Evolutionary conservation across 2,329 filamentous ascomycete genomes (phyloP).

Genomic region (Pezizomycotina sp.): DNA sequence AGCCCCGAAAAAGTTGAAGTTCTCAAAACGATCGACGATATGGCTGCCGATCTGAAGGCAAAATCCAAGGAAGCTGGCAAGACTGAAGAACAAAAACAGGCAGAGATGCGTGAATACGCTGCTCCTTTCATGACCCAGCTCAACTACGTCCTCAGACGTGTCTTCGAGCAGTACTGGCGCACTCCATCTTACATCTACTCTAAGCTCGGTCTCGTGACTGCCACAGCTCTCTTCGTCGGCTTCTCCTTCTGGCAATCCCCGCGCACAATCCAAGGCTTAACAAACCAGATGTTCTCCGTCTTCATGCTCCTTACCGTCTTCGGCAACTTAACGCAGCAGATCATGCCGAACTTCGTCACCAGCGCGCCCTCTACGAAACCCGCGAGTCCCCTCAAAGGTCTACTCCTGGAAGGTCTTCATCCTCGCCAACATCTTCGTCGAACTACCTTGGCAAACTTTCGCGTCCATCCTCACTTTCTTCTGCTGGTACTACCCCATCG

Average conservation of each 20-base stretch:
- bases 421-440: slow-evolving; percentile 63
- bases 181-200: slow-evolving; percentile 79
- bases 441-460: slow-evolving; percentile 67
- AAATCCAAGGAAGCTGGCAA: background rate
- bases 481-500: slow-evolving; percentile 75
- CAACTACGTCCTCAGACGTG: slow-evolving; percentile 48
- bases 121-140: slow-evolving; percentile 56
- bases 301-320: slow-evolving; percentile 75
- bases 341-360: slow-evolving; percentile 76
- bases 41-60: slow-evolving; percentile 31
- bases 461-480: slow-evolving; percentile 63
- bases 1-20: slow-evolving; percentile 33
- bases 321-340: slow-evolving; percentile 59
- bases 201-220: slow-evolving; percentile 52
- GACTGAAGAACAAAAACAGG: too few relatives aligned
- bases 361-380: slow-evolving; percentile 67
- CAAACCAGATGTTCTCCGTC: slow-evolving; percentile 74
- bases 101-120: slow-evolving; percentile 51
- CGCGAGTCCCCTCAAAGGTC: slow-evolving; percentile 70
- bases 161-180: slow-evolving; percentile 86
- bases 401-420: slow-evolving; percentile 79
- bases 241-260: slow-evolving; percentile 62
- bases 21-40: slow-evolving; percentile 32
- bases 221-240: slow-evolving; percentile 56
- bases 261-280: slow-evolving; percentile 57